phyloP scores from a whole-genome alignment of 2,329 filamentous ascomycete species.

The Microdochium paspali region DNA sequence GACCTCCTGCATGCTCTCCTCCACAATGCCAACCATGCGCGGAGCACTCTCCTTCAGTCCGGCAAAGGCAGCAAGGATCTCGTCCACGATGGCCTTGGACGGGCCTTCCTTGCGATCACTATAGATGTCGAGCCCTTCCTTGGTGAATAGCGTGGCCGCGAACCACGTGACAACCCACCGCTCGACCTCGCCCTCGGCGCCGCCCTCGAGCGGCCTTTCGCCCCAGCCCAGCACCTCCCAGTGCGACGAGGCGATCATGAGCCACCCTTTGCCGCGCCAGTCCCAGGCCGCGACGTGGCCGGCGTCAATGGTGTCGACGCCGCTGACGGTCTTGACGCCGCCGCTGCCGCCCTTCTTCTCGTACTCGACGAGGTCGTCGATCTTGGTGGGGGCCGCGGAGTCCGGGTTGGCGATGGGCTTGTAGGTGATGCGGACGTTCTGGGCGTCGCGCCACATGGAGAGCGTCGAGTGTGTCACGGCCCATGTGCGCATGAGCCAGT shows the following conservation, averaged over 20 bases:
- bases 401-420: conserved; percentile 32
- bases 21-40: conserved; percentile 41
- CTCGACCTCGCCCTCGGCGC: conserved; percentile 26
- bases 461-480: conserved; percentile 67
- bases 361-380: conserved; percentile 65
- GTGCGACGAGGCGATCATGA: conserved; percentile 62
- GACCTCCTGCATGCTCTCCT: conserved; percentile 38
- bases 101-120: conserved; percentile 53
- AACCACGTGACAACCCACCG: conserved; percentile 81
- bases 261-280: conserved; percentile 70
- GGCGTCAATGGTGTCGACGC: conserved; percentile 46
- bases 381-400: conserved; percentile 28
- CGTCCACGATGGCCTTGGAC: conserved; percentile 42
- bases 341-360: conserved; percentile 29
- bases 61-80: conserved; percentile 45
- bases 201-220: conserved; percentile 30
- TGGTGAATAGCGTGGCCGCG: conserved; percentile 72
- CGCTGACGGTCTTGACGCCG: conserved; percentile 51
- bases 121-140: conserved; percentile 74
- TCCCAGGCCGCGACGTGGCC: conserved; percentile 43
- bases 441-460: conserved; percentile 70
- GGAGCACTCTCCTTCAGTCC: conserved; percentile 39
- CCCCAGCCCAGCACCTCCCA: conserved; percentile 81
- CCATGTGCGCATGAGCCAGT: conserved; percentile 61
- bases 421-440: conserved; percentile 77